These are phyloP conservation scores for Ophioceras dolichostomum DNA, from an alignment of 2,329 filamentous ascomycete species.

Conservation along the genomic window DNA sequence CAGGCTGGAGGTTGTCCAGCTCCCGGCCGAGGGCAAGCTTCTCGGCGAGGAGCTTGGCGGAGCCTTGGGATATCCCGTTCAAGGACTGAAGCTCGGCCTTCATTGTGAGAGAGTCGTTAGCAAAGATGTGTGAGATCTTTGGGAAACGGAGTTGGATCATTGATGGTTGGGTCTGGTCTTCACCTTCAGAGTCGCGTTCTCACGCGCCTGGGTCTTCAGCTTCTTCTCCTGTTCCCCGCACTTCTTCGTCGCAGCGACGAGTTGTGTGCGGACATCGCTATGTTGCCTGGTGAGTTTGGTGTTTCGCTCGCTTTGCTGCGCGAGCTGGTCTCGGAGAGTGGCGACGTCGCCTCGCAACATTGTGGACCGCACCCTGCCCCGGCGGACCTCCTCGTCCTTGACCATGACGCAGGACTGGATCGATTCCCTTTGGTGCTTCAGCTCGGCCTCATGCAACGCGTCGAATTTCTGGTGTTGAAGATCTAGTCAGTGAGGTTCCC, in stretches of 20 bases:
- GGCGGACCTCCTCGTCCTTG: constrained; percentile 64
- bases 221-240: constrained; percentile 32
- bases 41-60: constrained; percentile 53
- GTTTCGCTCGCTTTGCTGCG: constrained; percentile 46
- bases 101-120: neutral
- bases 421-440: constrained; percentile 53
- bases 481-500: too few relatives aligned
- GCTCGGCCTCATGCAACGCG: constrained; percentile 46
- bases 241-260: constrained; percentile 29
- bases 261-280: constrained; percentile 25
- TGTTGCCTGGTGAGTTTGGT: constrained; percentile 29
- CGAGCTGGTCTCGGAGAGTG: constrained; percentile 50
- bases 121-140: neutral
- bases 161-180: too few relatives aligned
- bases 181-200: constrained; percentile 36
- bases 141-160: constrained; percentile 1
- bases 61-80: constrained; percentile 54
- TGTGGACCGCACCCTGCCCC: constrained; percentile 45
- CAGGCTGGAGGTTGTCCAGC: constrained; percentile 38
- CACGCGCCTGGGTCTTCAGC: constrained; percentile 33
- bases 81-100: constrained; percentile 63
- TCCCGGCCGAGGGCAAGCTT: constrained; percentile 41
- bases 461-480: too few relatives aligned
- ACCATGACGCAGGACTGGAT: constrained; percentile 55
- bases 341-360: constrained; percentile 26